Base-by-base conservation (phyloP, 495 filamentous ascomycete genomes). In the Delitschia confertaspora region DNA sequence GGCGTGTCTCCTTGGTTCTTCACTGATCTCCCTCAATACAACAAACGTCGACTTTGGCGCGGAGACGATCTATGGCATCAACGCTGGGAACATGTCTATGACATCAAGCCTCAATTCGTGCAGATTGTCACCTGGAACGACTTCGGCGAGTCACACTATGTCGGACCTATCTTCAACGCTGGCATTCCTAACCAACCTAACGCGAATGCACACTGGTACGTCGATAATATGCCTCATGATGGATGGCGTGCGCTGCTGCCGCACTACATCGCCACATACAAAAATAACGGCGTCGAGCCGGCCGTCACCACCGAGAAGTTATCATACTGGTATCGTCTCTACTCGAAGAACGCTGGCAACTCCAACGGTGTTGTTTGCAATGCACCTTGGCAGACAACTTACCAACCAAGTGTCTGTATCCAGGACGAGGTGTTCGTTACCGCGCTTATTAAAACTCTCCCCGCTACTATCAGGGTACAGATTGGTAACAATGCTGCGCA, bases 1-100 rank as follows among this genome's bases (percentile, higher is more conserved):
- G 74, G 74, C 10, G 76, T 84, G 10, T 79, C 79, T 11, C 83
- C 83, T 1, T 85, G 79, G 75, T 86, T 87, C 60, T 88, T 82
- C 50, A 71, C 69, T 57, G 80, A 82, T 38, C 66, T 85, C 13
- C 77, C 82, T 0, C 69, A 73, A 26, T 83, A 72, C 59, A 65
- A 65, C 45, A 87, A 87, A 57, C 82, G 83, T 51, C 86, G 81
- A 80, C 69, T 83, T 23, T 83, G 75, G 58, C 73, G 74, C 2
- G 75, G 77, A 26, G 83, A 85, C 46, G 71, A 75, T 25, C 64
- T 86, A 3, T 88, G 83, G 83, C 73, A 76, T 35, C 69, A 79
- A 44, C 75, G 85, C 5, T 91, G 83, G 85, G 64, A 76, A 41
- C 73, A 87, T 39, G 73, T 76, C 1, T 34, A 81, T 24, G 69